These are phyloP conservation scores for Rosa persica DNA, from an alignment of 306 rosid genomes.

Conservation along the genomic window DNA sequence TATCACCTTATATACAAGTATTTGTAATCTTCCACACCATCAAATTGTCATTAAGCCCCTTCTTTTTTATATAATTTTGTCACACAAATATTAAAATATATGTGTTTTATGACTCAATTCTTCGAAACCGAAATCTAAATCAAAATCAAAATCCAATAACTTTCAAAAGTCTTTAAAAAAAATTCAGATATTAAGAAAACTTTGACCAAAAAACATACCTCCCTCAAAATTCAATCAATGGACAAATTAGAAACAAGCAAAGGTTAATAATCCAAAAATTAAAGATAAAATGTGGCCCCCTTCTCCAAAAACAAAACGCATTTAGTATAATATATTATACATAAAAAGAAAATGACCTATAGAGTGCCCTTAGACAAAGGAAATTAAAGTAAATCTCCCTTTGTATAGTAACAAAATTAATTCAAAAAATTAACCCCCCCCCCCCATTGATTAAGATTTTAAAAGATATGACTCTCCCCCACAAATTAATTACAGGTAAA, in stretches of 20 bases:
- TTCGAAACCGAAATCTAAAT: not conserved
- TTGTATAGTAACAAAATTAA: constrained; percentile 12
- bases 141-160: not conserved
- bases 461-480: constrained; percentile 41
- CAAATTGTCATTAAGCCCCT: constrained; percentile 17
- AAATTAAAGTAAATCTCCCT: constrained; percentile 21
- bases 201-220: constrained; percentile 6
- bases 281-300: constrained; percentile 21
- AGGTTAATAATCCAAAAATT: not conserved
- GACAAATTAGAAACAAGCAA: not conserved
- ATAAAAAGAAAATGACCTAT: constrained; percentile 46
- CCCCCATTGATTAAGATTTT: constrained; percentile 45
- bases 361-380: constrained; percentile 32
- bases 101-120: not conserved
- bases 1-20: constrained; percentile 41
- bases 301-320: not conserved
- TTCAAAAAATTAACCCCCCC: constrained; percentile 26
- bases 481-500: constrained; percentile 34
- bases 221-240: not conserved
- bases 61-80: not conserved
- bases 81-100: not conserved
- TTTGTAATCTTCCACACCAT: constrained; percentile 31
- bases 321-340: constrained; percentile 10
- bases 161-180: not conserved
- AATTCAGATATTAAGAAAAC: not conserved